Base-by-base conservation (phyloP, 352 stramenopile genomes). In the Pythium aquatile region DNA sequence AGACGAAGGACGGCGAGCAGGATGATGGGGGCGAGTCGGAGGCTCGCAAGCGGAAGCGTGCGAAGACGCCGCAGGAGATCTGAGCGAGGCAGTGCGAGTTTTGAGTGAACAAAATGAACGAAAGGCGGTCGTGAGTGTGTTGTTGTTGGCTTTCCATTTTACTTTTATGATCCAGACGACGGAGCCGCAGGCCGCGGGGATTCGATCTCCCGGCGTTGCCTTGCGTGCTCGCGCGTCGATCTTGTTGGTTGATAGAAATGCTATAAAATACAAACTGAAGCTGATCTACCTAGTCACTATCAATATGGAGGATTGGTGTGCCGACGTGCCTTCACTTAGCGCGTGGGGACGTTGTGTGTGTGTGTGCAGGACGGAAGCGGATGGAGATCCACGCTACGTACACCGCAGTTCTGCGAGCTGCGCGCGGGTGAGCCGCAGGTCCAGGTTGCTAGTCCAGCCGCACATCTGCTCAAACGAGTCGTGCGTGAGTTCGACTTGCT, bases 381-480 rank as follows among this genome's bases (percentile, higher is more conserved):
- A 29, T n/a, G 29, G 8, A 33, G 40, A 30, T 52, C 20, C 42
- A 47, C 44, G 52, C 40, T 68, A 68, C 24, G 61, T 58, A 32
- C 79, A 83, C 24, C 79, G 83, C 67, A 92, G 69, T 57, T 92
- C 81, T 2, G 78, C 81, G n/a, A 95, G 72, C 72, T 95, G 86
- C 37, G 76, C 76, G 20, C 81, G 79, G 39, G 84, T 91, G 44
- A 95, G 79, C 48, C 82, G 81, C 68, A 95, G 61, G 56, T 95
- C 86, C 10, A 93, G 61, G 65, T 84, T 81, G 66, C 74, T 85
- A 37, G 77, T 63, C 81, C 81, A 93, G 52, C 71, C 76, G 61
- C 86, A 95, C 86, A 95, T 93, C 48, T 95, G 84, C 66, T 95
- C 84, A 59, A 95, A 91, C 61, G 83, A 93, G 61, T 91, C 79